Evolutionary conservation across 2,329 filamentous ascomycete genomes (phyloP), one percentile per base, ranked within the genome.

Genomic region (Botrytis cinerea): DNA sequence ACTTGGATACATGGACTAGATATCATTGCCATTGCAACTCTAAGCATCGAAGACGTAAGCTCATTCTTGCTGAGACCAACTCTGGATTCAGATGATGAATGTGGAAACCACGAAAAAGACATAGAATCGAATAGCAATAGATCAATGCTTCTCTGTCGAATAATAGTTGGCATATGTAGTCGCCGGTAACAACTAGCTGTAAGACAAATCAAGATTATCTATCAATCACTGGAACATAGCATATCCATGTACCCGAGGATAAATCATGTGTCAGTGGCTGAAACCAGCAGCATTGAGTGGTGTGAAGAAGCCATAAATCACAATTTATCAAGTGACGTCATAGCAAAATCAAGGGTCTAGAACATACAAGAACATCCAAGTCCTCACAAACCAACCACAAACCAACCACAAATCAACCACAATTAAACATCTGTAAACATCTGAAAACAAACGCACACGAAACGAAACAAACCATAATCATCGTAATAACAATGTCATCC

Each of bases 291-390:
- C 48, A 57, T 57, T 68, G 46, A 28, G 6, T 68, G 66, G 48
- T 68, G 35, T 43, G 35, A 54, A 28, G 35, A 54, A 68, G 64
- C 46, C 64, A 43, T 43, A 16, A 54, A 40, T 35, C 35, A 57
- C 66, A 57, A 43, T 28, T n/a, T 25, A 14, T 12, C 22, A 16
- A 5, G 35, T 57, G 66, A 68, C 66, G 66, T 68, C 66, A 66
- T 45, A 57, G 35, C 25, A 57, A 54, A 32, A 43, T 43, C 66
- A 32, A 68, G 66, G 62, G 45, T 68, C 66, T 68, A 57, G 66
- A 68, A n/a, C 35, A 40, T 28, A 68, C 35, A 43, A 68, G 16
- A 68, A 57, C 14, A 22, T 38, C 22, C 25, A 32, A 57, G 1
- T 20, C 22, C 35, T 43, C 64, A 20, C 4, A 2, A 2, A 18